A percentile compares a stretch with the other conserved stretches of the same genome.
Conservation (phyloP, 169 alveolate genomes). For the Ichthyophthirius multifiliis region DNA sequence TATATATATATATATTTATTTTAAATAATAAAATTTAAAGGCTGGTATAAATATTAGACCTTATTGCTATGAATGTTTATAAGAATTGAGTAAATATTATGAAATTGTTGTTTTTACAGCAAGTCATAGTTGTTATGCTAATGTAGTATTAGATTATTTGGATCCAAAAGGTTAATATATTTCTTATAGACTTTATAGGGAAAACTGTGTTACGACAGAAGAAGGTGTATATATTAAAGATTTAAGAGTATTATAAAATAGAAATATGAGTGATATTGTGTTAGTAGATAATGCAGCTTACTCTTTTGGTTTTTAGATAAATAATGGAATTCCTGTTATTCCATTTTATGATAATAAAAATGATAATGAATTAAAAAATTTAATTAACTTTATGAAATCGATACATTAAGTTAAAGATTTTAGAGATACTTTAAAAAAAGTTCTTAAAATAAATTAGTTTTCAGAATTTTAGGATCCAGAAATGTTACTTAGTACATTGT, state of each 20-base stretch:
- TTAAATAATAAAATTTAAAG: not conserved
- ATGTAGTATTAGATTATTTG: slow-evolving; percentile 51
- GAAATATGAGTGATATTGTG: slow-evolving; percentile 67
- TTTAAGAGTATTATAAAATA: slow-evolving; percentile 71
- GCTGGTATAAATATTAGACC: slow-evolving; percentile 81
- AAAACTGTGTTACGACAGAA: slow-evolving; percentile 57
- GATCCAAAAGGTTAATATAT: slow-evolving; percentile 56
- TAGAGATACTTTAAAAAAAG: slow-evolving; percentile 22
- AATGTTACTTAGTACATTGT: slow-evolving; percentile 4
- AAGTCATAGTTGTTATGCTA: slow-evolving; percentile 63
- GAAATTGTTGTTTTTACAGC: slow-evolving; percentile 63
- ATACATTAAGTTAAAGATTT: slow-evolving; percentile 53
- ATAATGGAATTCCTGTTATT: slow-evolving; percentile 81
- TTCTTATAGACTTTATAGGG: slow-evolving; percentile 65
- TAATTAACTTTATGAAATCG: slow-evolving; percentile 45
- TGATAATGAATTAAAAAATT: slow-evolving; percentile 71
- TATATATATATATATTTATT: not conserved
- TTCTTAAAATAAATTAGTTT: slow-evolving; percentile 23
- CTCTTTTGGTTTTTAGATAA: slow-evolving; percentile 71
- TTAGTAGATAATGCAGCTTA: slow-evolving; percentile 84
- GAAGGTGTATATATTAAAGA: slow-evolving; percentile 82
- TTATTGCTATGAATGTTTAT: slow-evolving; percentile 55
- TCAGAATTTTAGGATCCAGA: slow-evolving; percentile 28
- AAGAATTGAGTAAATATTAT: slow-evolving; percentile 49
- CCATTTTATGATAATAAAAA: slow-evolving; percentile 73